Base-by-base conservation (phyloP, 192 early-diverging fungal species). In the Jimgerdemannia flammicorona region DNA sequence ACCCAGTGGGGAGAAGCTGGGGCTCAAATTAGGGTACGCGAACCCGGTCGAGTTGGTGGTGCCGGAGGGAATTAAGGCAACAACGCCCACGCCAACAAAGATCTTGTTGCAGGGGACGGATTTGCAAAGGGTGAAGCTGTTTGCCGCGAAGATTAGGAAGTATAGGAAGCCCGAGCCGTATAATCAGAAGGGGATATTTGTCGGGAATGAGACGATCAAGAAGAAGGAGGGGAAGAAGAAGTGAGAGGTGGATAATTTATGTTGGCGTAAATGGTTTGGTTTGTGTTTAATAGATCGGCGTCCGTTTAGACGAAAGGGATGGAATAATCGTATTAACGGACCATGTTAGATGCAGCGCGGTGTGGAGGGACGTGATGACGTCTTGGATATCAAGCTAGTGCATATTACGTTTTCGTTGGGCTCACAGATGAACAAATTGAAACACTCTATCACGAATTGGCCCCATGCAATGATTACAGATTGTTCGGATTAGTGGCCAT, bases 111-210 rank as follows among this genome's bases (percentile, higher is more conserved):
- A 85, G 66, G 94, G 96, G 42, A 91, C 82, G 59, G 93, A 98
- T 83, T 75, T 90, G 75, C 89, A 92, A 72, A 82, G 87, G 67
- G 87, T 99, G 59, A 96, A 93, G 71, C 90, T 93, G 83, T 95
- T 97, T 82, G 98, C 98, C 4, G 94, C 96, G 63, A 92, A 91
- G 77, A 94, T 99, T 73, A 87, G 95, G 70, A 87, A 90, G 77
- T 95, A 93, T 91, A 90, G 94, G 83, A 90, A 89, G 75, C 98
- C 98, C 43, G 98, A 99, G 85, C 98, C 98, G 44, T 99, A 98
- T 77, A 99, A 99, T 86, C 96, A 97, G 83, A 99, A 99, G 89
- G 98, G 98, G 74, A 95, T 98, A 64, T 99, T 99, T 88, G 91
- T 99, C 70, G 93, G 94, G 43, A 96, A 97, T 78, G 96, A 99